Evolutionary conservation across 192 early-diverging fungal species (phyloP), one percentile per base, ranked within the genome.

Genomic region (Podila verticillata): DNA sequence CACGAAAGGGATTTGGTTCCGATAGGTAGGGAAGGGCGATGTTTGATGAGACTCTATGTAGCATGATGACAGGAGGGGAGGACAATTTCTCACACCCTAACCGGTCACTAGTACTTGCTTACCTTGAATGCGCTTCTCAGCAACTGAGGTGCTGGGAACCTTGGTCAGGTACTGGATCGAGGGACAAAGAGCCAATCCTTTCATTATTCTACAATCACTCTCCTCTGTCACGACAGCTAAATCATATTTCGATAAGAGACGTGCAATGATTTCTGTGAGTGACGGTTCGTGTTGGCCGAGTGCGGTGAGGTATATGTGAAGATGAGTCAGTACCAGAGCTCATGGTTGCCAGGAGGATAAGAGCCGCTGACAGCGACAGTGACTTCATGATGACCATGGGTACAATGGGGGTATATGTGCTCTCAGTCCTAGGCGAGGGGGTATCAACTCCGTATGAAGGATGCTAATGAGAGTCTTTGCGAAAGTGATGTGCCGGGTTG

Each of bases 121-220:
- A 58, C 75, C 63, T 66, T 66, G 68, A 56, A 78, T 71, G 22
- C 35, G 75, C 12, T 9, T 48, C 19, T 78, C 68, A 1, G 58
- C 68, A 6, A 7, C 10, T 2, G 24, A 1, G 13, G 51, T 49
- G 34, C 63, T 57, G 4, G 48, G 17, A 7, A 71, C 60, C 44
- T 56, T 61, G 20, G 75, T 66, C n/a, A 56, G 57, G 51, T 78
- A 78, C 48, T 71, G 63, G 35, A 71, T 26, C 5, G 57, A 71
- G 2, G 75, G 51, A 35, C 68, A 78, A n/a, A 67, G 36, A 47
- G 26, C 26, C 19, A 68, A 70, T 22, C 35, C 75, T 61, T 57
- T 35, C 57, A 78, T 34, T 19, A 66, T 61, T 13, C 64, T 48
- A 28, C 75, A 78, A 10, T 47, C 57, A 26, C 31, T n/a, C 32